Base-by-base conservation (phyloP, 108 stramenopile species). In the Tribonema minus region DNA sequence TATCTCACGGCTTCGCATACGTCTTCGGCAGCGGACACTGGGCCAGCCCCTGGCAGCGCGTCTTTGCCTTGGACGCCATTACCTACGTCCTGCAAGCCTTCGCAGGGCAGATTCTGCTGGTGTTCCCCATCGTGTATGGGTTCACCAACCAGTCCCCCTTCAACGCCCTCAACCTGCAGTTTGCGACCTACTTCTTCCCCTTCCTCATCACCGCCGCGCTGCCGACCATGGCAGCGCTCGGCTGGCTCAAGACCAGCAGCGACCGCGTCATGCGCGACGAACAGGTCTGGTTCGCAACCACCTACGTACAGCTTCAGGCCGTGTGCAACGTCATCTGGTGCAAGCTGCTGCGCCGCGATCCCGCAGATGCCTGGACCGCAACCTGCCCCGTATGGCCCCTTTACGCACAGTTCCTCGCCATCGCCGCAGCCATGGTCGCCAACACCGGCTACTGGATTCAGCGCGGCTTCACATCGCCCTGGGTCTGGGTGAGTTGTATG, bases 311-410 rank as follows among this genome's bases (percentile, higher is more conserved):
- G 37, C 39, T 76, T 38, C 64, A 76, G 29, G 76, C 76, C 37
- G 54, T 76, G 5, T 1, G 38, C 36, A 40, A 76, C 37, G 63
- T 37, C n/a, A 25, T 76, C 1, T 68, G 65, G 76, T 54, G 67
- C 0, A 68, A 28, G 40, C 28, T 65, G 36, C 65, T 37, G 23
- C 0, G 76, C 1, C 65, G 66, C 12, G 76, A 76, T 5, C 76
- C 76, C 0, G 65, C 76, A 40, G 64, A 76, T 46, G 76, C 76
- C 7, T 76, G 76, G 76, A 64, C 66, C 23, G 66, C 64, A 26
- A 76, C 37, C 20, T 76, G 76, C 34, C 76, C 76, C 29, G 76
- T 76, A n/a, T 76, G 76, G 76, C 76, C 76, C 0, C 64, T 76
- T 9, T 68, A 76, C 58, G 27, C 33, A 31, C 64, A 65, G 41